phyloP scores from a whole-genome alignment of 345 rosid genomes.

The Psidium friedrichsthalianum region DNA sequence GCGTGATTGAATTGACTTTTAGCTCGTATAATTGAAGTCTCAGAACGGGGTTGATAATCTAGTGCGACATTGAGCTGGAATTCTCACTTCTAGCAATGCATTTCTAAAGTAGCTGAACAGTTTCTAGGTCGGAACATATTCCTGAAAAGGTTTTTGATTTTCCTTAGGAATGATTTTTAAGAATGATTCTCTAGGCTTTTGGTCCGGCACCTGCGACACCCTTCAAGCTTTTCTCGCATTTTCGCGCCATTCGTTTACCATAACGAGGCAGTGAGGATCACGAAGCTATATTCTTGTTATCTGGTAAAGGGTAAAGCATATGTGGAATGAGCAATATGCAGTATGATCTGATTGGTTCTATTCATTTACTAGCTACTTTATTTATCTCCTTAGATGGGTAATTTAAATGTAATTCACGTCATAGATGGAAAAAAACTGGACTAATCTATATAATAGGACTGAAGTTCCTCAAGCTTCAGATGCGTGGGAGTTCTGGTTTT shows the following conservation, averaged over 20 bases:
- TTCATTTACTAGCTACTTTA: neutral
- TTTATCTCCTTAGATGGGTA: neutral
- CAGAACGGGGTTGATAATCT: neutral
- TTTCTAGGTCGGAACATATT: neutral
- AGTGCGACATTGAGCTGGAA: neutral
- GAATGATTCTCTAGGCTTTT: neutral
- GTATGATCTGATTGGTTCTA: neutral
- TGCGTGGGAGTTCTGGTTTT: neutral
- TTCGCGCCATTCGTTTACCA: rapidly evolving
- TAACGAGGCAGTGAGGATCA: neutral
- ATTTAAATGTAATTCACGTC: neutral
- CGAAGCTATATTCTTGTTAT: neutral
- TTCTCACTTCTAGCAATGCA: neutral
- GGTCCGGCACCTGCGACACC: neutral
- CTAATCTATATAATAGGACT: neutral
- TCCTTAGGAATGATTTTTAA: neutral
- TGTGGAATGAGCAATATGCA: neutral
- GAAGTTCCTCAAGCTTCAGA: neutral
- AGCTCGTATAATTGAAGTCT: neutral
- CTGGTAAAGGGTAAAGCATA: neutral
- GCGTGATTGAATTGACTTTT: neutral
- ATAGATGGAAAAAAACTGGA: neutral
- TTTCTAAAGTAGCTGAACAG: neutral
- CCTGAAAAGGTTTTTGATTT: neutral
- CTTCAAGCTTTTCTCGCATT: neutral